Base-by-base conservation (phyloP, 352 stramenopile species). In the Aphanomyces stellatus region DNA sequence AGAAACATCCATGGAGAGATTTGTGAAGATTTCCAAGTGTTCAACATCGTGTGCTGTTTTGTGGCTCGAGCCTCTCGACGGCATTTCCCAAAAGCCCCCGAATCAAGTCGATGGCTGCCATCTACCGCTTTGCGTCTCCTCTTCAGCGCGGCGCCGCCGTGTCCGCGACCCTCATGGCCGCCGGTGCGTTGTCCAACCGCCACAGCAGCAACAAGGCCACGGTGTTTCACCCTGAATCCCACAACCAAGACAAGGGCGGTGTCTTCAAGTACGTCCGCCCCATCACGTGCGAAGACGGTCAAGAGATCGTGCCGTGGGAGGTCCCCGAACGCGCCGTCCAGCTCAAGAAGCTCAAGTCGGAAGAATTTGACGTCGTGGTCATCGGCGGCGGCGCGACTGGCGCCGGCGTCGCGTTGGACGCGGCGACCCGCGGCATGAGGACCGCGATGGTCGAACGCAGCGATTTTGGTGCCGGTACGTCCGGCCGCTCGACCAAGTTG, bases 341-440 rank as follows among this genome's bases (percentile, higher is more conserved):
- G 77, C 76, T 97, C 11, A 74, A 79, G 48, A 78, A 81, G 10
- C 86, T 98, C 33, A 85, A 95, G 72, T 15, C 81, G 35, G 88
- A 97, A 67, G 72, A 95, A 6, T 98, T 97, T 67, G 93, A 98
- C 65, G 83, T 98, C 65, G 80, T 98, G 35, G 81, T 98, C 27
- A 96, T 98, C 59, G 93, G 93, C 49, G 92, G 90, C 10, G 93
- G 93, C 25, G 95, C 90, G 65, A 96, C 93, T 3, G 93, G 93
- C 25, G 90, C 90, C n/a, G 93, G 93, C 30, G 95, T 84, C 57
- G 88, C 88, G 49, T 78, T 96, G 40, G 93, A 98, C 60, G 92
- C 92, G 2, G 78, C 90, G 43, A 97, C 91, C 48, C 87, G 93
- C 57, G 93, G 93, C 11, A 85, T 98, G 41, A 96, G 95, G 71